phyloP scores from a whole-genome alignment of 768 basidiomycete species.

The Kwoniella europaea region DNA sequence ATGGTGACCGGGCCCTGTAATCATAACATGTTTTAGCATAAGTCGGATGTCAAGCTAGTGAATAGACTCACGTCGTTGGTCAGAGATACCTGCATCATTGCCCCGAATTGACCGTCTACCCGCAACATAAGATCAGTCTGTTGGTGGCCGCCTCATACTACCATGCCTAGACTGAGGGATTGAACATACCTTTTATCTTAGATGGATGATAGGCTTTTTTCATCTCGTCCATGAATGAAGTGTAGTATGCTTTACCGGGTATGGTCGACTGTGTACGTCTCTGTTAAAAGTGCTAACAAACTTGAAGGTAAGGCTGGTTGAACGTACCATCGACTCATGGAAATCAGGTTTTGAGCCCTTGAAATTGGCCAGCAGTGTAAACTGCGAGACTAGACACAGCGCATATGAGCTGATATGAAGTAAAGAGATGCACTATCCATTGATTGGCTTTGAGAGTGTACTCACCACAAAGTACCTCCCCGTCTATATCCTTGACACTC shows the following conservation, averaged over 20 bases:
- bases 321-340: constrained; percentile 83
- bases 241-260: constrained; percentile 72
- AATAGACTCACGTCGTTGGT: constrained; percentile 74
- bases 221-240: constrained; percentile 72
- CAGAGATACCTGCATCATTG: constrained; percentile 90
- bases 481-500: constrained; percentile 82
- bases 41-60: neutral
- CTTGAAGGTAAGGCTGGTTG: neutral
- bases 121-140: neutral
- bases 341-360: constrained; percentile 79
- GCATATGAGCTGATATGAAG: no score
- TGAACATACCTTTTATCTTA: constrained; percentile 73
- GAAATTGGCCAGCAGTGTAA: constrained; percentile 85
- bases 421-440: no score
- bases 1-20: constrained; percentile 53
- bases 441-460: neutral
- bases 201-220: constrained; percentile 70
- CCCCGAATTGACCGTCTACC: constrained; percentile 88
- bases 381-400: constrained; percentile 70
- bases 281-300: neutral
- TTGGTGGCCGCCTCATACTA: neutral
- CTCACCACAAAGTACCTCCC: constrained; percentile 81
- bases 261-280: constrained; percentile 65
- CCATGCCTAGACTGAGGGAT: neutral
- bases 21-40: neutral